Evolutionary conservation across 164 flowering plant species (phyloP), one percentile per base, ranked within the genome.

Genomic region (Echeveria elegans): DNA sequence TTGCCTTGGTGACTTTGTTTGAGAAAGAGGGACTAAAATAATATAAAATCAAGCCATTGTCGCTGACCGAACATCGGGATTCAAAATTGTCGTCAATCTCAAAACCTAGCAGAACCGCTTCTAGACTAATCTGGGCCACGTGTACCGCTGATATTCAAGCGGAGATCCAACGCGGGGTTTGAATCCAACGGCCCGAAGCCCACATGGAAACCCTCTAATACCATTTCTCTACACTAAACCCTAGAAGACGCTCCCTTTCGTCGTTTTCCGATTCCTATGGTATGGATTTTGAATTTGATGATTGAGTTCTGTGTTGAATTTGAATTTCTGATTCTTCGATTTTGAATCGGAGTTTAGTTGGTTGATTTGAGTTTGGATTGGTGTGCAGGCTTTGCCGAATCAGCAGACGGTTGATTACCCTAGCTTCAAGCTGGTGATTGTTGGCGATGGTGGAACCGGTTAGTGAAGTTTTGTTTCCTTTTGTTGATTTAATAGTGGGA

Each of bases 371-470:
- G n/a, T n/a, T n/a, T n/a, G n/a, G 61, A 8, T 37, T 24, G 0
- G 30, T 26, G 48, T 67, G 24, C 32, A 79, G 83, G 83, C 83
- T 48, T 52, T 80, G 72, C 83, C 83, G 6, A 75, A 72, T 47
- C 79, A 77, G 52, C 77, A 77, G 56, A 77, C 81, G 16, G 83
- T 80, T 11, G 77, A 80, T 59, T 80, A 77, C 60, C 83, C 83
- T 21, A 80, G 81, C 74, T 80, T 80, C 72, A 80, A 80, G 74
- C 83, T 80, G 50, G 83, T 80, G 40, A 77, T 80, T 61, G 83
- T 80, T 9, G 83, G 83, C 37, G 83, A 80, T 66, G 83, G 83
- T 11, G 83, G 83, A 67, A 80, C 83, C 29, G 83, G 80, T 77
- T 71, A 21, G 66, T 14, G 31, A 56, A 2, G 2, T 53, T 1